Percentiles rank a stretch among this genome's conserved stretches.
Evolutionary conservation across 2,329 filamentous ascomycete genomes (phyloP).

Genomic region (Tolypocladium endophyticum): DNA sequence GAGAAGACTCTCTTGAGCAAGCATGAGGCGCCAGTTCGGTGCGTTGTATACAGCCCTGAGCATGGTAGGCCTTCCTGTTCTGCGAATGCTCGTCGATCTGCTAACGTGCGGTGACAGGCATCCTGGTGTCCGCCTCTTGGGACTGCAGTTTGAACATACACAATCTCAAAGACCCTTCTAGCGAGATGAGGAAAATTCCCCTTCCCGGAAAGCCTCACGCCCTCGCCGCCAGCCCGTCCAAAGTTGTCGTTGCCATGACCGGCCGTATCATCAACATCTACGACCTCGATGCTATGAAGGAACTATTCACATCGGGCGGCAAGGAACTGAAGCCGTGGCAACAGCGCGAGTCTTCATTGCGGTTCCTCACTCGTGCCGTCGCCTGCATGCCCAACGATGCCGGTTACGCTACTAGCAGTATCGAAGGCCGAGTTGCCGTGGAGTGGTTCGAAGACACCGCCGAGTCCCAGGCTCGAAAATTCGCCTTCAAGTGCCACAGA

Average conservation of each 20-base stretch:
- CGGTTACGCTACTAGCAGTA: conserved; percentile 84
- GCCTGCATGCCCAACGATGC: conserved; percentile 95
- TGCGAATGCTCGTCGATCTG: not conserved
- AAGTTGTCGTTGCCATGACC: conserved; percentile 92
- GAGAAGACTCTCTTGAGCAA: conserved; percentile 66
- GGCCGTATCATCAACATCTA: conserved; percentile 91
- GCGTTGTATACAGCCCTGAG: conserved; percentile 68
- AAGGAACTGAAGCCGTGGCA: conserved; percentile 71
- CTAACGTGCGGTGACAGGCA: conserved; percentile 28
- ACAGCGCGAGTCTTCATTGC: conserved; percentile 82
- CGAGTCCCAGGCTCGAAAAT: conserved; percentile 84
- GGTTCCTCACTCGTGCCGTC: conserved; percentile 90
- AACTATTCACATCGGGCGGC: conserved; percentile 35
- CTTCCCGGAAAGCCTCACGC: conserved; percentile 87
- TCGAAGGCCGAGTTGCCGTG: conserved; percentile 90
- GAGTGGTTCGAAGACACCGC: conserved; percentile 93
- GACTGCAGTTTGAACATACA: conserved; percentile 85
- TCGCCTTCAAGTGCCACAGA: conserved; percentile 97
- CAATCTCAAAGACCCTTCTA: conserved; percentile 43
- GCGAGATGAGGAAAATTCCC: conserved; percentile 50
- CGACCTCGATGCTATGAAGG: conserved; percentile 61
- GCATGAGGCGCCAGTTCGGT: conserved; percentile 71
- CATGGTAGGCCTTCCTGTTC: conserved; percentile 42
- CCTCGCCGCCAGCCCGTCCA: conserved; percentile 63
- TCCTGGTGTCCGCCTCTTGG: conserved; percentile 89